Conservation (phyloP, 1,284 basidiomycete species). For the Abortiporus biennis region DNA sequence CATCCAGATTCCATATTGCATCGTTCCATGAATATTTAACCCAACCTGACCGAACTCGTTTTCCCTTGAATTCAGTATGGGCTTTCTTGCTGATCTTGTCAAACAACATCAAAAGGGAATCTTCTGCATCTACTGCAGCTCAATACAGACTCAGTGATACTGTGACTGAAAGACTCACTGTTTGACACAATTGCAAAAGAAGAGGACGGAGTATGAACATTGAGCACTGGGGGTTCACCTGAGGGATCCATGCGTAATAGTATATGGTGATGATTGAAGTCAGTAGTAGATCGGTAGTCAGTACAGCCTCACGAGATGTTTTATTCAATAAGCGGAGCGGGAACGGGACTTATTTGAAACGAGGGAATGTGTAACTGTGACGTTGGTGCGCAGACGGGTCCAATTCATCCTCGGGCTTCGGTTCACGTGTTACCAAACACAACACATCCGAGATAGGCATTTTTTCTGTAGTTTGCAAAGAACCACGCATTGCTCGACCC, state of each 20-base stretch:
- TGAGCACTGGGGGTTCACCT: conserved; percentile 38
- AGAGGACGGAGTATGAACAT: conserved; percentile 66
- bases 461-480: too few species aligned
- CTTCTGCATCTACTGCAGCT: conserved; percentile 48
- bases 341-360: too few species aligned
- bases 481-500: too few species aligned
- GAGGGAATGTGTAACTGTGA: too few species aligned
- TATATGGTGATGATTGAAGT: not conserved
- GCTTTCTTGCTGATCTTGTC: conserved; percentile 65
- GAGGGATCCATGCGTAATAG: conserved; percentile 14
- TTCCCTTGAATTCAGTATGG: conserved; percentile 45
- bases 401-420: too few species aligned
- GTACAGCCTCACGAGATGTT: too few species aligned
- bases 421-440: too few species aligned
- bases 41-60: conserved; percentile 67
- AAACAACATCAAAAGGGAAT: conserved; percentile 54
- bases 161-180: conserved; percentile 35
- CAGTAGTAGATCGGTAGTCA: too few species aligned
- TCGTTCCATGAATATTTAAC: conserved; percentile 74
- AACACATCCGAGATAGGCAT: too few species aligned
- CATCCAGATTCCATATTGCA: conserved; percentile 75
- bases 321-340: too few species aligned
- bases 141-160: conserved; percentile 8
- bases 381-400: too few species aligned
- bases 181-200: conserved; percentile 73